Evolutionary conservation across 2,329 filamentous ascomycete genomes (phyloP).

Genomic region (Penicillium rolfsii): DNA sequence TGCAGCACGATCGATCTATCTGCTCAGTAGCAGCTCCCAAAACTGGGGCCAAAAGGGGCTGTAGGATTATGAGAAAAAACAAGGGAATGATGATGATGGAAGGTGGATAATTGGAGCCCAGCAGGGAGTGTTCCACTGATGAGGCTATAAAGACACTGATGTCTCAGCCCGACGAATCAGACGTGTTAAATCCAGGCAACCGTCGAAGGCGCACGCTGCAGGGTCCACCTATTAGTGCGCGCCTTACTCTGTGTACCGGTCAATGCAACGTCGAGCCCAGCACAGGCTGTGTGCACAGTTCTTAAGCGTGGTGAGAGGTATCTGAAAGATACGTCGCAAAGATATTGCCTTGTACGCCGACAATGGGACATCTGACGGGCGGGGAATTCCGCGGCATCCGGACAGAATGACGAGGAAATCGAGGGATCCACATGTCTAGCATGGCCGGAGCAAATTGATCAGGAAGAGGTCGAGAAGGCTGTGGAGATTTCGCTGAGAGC

Average conservation of each 20-base stretch:
- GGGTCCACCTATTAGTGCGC: slow-evolving; percentile 1
- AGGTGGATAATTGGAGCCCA: not conserved
- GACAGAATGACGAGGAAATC: not conserved
- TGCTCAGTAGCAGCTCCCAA: not conserved
- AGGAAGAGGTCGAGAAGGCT: not conserved
- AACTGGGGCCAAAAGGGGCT: not conserved
- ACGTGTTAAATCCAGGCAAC: not conserved
- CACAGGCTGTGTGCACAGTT: not conserved
- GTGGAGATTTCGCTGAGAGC: not conserved
- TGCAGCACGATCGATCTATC: not conserved
- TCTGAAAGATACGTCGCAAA: not conserved
- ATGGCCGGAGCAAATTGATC: not conserved
- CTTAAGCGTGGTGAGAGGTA: not conserved
- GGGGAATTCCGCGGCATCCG: slow-evolving; percentile 3
- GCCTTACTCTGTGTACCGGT: not conserved
- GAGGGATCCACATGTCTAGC: not conserved
- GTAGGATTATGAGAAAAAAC: not conserved
- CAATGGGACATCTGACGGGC: not conserved
- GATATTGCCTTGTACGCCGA: not conserved
- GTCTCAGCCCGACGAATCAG: slow-evolving; percentile 7
- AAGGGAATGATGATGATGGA: not conserved
- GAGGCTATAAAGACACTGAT: not conserved
- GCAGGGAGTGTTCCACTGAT: slow-evolving; percentile 1
- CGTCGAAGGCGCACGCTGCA: slow-evolving; percentile 1
- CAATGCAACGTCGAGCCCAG: not conserved